Percentiles rank a stretch among this genome's conserved stretches.
These are phyloP conservation scores for Thraustochytrium sp. DNA, from an alignment of 352 stramenopile genomes.

Conservation along the genomic window DNA sequence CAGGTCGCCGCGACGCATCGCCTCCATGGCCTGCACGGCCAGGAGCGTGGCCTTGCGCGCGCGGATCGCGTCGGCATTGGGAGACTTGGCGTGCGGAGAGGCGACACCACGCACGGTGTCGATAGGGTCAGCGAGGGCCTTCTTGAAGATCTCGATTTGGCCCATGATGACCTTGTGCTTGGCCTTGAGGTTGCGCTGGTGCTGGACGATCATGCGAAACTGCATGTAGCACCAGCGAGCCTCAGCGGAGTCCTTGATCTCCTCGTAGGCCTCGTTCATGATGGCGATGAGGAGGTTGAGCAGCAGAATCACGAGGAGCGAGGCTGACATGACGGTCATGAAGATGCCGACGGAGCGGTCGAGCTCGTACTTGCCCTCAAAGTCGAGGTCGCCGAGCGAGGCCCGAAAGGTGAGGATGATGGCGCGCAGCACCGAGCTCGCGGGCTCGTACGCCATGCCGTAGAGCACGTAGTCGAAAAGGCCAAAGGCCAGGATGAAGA, in stretches of 20 bases:
- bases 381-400: conserved; percentile 36
- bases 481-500: conserved; percentile 43
- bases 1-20: not conserved
- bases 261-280: conserved; percentile 45
- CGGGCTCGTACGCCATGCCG: not conserved
- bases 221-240: conserved; percentile 46
- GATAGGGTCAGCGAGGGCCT: too few species aligned
- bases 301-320: conserved; percentile 33
- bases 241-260: conserved; percentile 39
- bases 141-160: too few species aligned
- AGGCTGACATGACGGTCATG: conserved; percentile 19
- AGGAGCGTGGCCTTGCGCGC: too few species aligned
- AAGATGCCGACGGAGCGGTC: conserved; percentile 6
- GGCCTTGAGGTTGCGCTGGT: not conserved
- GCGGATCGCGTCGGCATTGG: too few species aligned
- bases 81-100: too few species aligned
- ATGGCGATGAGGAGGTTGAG: conserved; percentile 45
- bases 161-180: not conserved
- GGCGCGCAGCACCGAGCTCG: conserved; percentile 4
- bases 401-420: conserved; percentile 11
- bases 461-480: conserved; percentile 40
- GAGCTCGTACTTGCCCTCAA: conserved; percentile 38
- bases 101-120: too few species aligned
- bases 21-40: too few species aligned
- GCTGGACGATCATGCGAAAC: conserved; percentile 39